Evolutionary conservation across 345 rosid species (phyloP).

Genomic region (Rhizophora mangle): DNA sequence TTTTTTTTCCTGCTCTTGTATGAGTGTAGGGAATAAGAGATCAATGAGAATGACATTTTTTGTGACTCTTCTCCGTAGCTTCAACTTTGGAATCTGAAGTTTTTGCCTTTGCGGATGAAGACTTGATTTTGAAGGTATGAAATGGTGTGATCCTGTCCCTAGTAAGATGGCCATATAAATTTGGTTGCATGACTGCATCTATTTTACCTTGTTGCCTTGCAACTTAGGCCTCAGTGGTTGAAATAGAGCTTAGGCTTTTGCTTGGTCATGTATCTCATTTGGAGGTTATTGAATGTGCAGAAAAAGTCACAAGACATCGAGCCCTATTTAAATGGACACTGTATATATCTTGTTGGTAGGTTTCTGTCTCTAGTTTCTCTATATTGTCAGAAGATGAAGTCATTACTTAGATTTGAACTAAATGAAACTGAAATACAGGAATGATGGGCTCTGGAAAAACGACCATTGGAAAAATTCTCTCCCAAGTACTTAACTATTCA

Average conservation of each 20-base stretch:
- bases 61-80: slow-evolving; percentile 36
- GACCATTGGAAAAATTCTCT: slow-evolving; percentile 76
- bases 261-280: slow-evolving; percentile 28
- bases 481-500: slow-evolving; percentile 64
- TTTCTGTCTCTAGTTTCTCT: slow-evolving; percentile 24
- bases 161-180: slow-evolving; percentile 6
- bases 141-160: neutral
- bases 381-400: slow-evolving; percentile 3
- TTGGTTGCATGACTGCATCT: neutral
- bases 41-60: slow-evolving; percentile 1
- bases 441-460: slow-evolving; percentile 99
- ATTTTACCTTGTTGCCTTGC: neutral
- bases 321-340: slow-evolving; percentile 69
- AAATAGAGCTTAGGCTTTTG: neutral
- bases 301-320: slow-evolving; percentile 65
- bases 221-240: neutral
- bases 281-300: slow-evolving; percentile 47
- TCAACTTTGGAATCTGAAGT: slow-evolving; percentile 51
- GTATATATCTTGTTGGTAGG: slow-evolving; percentile 94
- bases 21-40: neutral
- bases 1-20: neutral
- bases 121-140: slow-evolving; percentile 58
- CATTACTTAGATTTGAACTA: slow-evolving; percentile 9
- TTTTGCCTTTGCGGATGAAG: slow-evolving; percentile 47
- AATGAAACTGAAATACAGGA: slow-evolving; percentile 42